Percentiles rank a stretch among this genome's conserved stretches.
Evolutionary conservation across 2,329 filamentous ascomycete species (phyloP).

Genomic region (Xylariaceae sp.): DNA sequence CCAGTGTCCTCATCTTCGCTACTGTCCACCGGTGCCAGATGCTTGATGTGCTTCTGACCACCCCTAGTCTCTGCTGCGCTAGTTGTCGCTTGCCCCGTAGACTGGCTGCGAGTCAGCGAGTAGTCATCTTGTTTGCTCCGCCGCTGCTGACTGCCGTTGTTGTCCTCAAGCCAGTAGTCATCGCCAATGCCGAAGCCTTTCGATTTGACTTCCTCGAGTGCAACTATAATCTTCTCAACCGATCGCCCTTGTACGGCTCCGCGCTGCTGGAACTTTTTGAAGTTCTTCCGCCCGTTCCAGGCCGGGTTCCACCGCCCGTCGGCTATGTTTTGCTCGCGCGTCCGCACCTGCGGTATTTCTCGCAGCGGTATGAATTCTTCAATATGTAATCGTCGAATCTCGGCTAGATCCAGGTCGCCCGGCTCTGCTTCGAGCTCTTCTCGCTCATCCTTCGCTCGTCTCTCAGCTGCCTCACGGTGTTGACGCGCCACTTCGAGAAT

Average conservation of each 20-base stretch:
- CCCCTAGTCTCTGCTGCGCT: conserved; percentile 3
- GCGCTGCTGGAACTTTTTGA: conserved; percentile 80
- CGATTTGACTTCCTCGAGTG: conserved; percentile 71
- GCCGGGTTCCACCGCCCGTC: conserved; percentile 77
- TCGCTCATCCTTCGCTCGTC: conserved; percentile 60
- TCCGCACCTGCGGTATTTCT: conserved; percentile 40
- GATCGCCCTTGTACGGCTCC: conserved; percentile 53
- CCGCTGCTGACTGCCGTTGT: conserved; percentile 29
- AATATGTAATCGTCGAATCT: conserved; percentile 75
- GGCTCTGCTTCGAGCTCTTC: conserved; percentile 58
- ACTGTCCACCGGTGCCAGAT: conserved; percentile 32
- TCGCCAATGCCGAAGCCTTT: conserved; percentile 78
- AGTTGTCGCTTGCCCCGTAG: conserved; percentile 24
- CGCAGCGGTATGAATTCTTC: conserved; percentile 78
- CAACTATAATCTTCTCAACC: conserved; percentile 65
- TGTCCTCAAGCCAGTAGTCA: conserved; percentile 73
- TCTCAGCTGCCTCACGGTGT: conserved; percentile 69
- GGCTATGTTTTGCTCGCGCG: conserved; percentile 57
- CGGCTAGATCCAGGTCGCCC: conserved; percentile 72
- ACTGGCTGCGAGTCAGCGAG: conserved; percentile 31
- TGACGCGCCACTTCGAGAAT: conserved; percentile 70
- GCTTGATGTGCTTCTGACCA: conserved; percentile 18
- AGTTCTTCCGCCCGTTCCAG: conserved; percentile 96
- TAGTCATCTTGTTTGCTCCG: conserved; percentile 39
- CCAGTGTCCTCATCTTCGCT: conserved; percentile 32